phyloP scores from a whole-genome alignment of 2,329 filamentous ascomycete species.

The Capronia epimyces region DNA sequence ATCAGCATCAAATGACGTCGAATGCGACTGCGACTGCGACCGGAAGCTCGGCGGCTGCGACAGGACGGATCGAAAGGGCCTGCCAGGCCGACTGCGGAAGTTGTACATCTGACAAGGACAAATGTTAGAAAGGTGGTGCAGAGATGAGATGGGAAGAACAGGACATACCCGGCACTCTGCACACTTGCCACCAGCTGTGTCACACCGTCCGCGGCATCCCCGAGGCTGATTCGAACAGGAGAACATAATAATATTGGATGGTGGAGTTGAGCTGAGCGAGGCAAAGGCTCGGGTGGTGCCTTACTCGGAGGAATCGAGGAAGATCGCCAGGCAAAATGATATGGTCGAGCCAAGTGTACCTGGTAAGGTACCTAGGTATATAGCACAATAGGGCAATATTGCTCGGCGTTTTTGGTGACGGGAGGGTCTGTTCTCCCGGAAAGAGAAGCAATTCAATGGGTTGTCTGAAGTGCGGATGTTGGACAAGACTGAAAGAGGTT shows the following conservation, averaged over 20 bases:
- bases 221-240: constrained; percentile 46
- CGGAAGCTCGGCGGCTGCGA: constrained; percentile 38
- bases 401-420: no score
- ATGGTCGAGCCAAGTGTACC: no score
- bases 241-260: constrained; percentile 36
- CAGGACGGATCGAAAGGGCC: constrained; percentile 38
- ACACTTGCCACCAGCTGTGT: constrained; percentile 41
- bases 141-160: background rate
- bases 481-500: no score
- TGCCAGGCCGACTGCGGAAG: constrained; percentile 33
- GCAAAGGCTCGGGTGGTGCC: background rate
- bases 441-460: no score
- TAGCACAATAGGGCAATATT: no score
- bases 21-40: constrained; percentile 34
- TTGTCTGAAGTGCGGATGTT: no score
- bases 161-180: constrained; percentile 42
- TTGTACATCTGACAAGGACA: constrained; percentile 24
- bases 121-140: constrained; percentile 12
- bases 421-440: no score
- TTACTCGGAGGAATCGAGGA: no score
- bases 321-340: no score
- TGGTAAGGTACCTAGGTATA: no score
- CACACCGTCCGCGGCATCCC: constrained; percentile 45
- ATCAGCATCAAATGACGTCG: constrained; percentile 25
- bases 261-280: no score